Conservation (phyloP, 2,329 filamentous ascomycete genomes). For the Neurospora sp. region DNA sequence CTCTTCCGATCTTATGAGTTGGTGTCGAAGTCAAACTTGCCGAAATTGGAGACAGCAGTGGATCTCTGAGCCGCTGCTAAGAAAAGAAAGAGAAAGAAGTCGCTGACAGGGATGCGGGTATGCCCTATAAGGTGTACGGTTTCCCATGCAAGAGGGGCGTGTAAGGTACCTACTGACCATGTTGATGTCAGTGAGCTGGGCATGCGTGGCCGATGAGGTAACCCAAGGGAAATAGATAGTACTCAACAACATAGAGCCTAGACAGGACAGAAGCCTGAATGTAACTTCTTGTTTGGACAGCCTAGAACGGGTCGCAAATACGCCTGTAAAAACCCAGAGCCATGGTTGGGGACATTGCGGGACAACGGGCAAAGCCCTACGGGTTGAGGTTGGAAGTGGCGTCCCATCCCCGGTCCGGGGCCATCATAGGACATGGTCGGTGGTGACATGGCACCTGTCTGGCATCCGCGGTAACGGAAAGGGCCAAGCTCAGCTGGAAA, state of each 20-base stretch:
- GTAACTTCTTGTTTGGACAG: background rate
- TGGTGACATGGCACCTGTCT: background rate
- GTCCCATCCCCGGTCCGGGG: background rate
- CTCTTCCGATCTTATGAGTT: too few species aligned
- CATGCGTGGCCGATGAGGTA: slow-evolving; percentile 1
- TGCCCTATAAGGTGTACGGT: background rate
- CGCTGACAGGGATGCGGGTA: background rate
- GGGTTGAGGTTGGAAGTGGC: background rate
- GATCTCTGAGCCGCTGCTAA: background rate
- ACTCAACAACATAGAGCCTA: background rate
- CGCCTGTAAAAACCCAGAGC: background rate
- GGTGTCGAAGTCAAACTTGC: background rate
- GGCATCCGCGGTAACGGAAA: background rate
- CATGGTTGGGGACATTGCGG: background rate
- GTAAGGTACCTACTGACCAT: background rate
- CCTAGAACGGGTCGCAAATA: background rate
- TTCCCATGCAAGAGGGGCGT: background rate
- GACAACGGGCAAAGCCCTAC: background rate
- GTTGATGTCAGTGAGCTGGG: background rate
- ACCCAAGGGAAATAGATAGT: background rate
- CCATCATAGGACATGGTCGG: background rate
- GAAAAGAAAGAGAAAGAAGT: background rate
- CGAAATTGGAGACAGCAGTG: background rate
- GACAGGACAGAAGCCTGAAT: background rate
- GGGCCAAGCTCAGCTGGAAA: background rate